Conservation (phyloP, 768 basidiomycete genomes). For the Cystobasidium onofrii region DNA sequence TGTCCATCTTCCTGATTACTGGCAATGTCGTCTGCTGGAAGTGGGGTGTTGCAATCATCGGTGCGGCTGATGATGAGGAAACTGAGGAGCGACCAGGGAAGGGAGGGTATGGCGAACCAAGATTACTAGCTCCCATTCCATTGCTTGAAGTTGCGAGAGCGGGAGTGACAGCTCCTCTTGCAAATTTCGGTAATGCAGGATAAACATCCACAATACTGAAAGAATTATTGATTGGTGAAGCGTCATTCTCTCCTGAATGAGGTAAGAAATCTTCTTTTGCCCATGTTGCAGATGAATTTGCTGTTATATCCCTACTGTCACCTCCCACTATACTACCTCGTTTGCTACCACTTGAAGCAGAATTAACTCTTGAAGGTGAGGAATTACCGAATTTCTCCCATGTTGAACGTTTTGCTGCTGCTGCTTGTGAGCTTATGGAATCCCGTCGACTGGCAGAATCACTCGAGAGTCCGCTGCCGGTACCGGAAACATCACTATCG, state of each 20-base stretch:
- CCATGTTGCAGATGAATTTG: not conserved
- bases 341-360: not conserved
- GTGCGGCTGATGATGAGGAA: not conserved
- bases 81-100: not conserved
- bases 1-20: not conserved
- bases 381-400: conserved; percentile 3
- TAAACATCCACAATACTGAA: conserved; percentile 2
- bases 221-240: not conserved
- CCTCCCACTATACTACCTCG: not conserved
- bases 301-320: not conserved
- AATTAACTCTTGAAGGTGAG: not conserved
- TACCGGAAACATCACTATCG: not conserved
- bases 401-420: not conserved
- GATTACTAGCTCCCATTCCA: not conserved
- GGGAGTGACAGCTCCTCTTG: not conserved
- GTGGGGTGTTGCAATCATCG: not conserved
- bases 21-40: not conserved
- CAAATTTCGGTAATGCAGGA: not conserved
- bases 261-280: conserved; percentile 26
- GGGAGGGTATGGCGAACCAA: not conserved
- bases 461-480: not conserved
- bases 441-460: not conserved
- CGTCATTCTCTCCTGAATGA: conserved; percentile 4
- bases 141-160: not conserved
- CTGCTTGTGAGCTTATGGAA: not conserved